Conservation (phyloP, 805 yeast genomes). For the Metschnikowia chrysomelidarum region DNA sequence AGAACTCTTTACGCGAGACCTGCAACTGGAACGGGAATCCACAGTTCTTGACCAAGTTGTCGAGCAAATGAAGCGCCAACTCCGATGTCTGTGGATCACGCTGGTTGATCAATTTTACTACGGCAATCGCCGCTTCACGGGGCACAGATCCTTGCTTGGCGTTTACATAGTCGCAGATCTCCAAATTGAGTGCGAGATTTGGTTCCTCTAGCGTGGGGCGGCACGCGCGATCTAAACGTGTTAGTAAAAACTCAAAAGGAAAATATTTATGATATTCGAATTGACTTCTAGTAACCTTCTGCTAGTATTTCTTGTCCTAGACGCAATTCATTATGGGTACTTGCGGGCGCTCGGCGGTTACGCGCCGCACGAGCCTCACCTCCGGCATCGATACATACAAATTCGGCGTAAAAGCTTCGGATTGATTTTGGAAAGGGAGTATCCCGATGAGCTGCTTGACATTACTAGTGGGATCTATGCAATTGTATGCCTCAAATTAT, state of each 20-base stretch:
- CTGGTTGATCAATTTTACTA: conserved; percentile 78
- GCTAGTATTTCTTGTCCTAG: no score
- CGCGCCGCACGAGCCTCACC: no score
- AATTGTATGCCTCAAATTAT: no score
- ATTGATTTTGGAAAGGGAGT: conserved; percentile 43
- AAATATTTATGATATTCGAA: no score
- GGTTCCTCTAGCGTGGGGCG: conserved; percentile 82
- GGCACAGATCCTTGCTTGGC: conserved; percentile 90
- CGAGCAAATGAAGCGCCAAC: conserved; percentile 80
- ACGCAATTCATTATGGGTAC: no score
- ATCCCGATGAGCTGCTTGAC: conserved; percentile 19
- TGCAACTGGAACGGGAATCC: conserved; percentile 97
- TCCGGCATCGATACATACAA: conserved; percentile 40
- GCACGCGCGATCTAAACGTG: conserved; percentile 69
- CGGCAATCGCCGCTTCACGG: conserved; percentile 85
- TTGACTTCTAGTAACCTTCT: no score
- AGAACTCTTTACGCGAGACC: conserved; percentile 89
- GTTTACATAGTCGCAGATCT: conserved; percentile 90
- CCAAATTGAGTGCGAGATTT: conserved; percentile 81
- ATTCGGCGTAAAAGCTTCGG: conserved; percentile 47
- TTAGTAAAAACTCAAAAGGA: conserved; percentile 15
- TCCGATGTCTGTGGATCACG: conserved; percentile 81
- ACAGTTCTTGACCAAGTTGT: conserved; percentile 92
- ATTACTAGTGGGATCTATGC: no score
- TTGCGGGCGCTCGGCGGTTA: no score